Base-by-base conservation (phyloP, 75 land plant genomes). In the Pinus tabuliformis region DNA sequence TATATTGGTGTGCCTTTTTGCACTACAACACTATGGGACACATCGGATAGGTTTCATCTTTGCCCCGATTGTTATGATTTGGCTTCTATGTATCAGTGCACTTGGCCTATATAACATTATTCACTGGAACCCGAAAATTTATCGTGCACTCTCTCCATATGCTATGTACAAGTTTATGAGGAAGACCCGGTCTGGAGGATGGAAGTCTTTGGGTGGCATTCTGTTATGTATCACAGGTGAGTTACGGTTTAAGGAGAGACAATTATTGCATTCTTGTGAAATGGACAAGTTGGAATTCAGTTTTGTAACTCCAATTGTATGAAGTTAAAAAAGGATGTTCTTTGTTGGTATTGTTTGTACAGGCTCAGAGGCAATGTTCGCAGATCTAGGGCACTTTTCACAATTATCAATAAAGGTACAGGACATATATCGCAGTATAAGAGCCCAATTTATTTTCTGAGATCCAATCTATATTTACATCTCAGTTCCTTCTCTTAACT, bases 281-380 rank as follows among this genome's bases (percentile, higher is more conserved):
- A 42, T 18, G 45, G 1, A 20, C 45, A 18, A 18, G n/a, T 33
- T 45, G 56, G 56, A 33, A 17, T 30, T 71, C 33, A 24, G 24
- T 36, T 71, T 28, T 22, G 20, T 18, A 20, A 71, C 33, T 28
- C n/a, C 6, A 45, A 17, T 56, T 73, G 45, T 11, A 24, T 65
- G 57, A 39, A 36, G 17, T 30, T 57, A 45, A 16, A 26, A 60
- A 75, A 59, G 28, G 36, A 39, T 4, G 37, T 39, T 65, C 17
- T 49, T 24, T 68, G 58, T 76, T 26, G 16, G 13, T 42, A 60
- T 58, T 45, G 63, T 45, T 58, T 63, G 59, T 88, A 21, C 85
- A 96, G 98, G 98, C 20, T 86, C 98, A 56, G 97, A 94, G 78
- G 95, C 97, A 45, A 92, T 94, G 97, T 94, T 86, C 89, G 95